Base-by-base conservation (phyloP, 768 basidiomycete species). In the Amanita fuliginea region DNA sequence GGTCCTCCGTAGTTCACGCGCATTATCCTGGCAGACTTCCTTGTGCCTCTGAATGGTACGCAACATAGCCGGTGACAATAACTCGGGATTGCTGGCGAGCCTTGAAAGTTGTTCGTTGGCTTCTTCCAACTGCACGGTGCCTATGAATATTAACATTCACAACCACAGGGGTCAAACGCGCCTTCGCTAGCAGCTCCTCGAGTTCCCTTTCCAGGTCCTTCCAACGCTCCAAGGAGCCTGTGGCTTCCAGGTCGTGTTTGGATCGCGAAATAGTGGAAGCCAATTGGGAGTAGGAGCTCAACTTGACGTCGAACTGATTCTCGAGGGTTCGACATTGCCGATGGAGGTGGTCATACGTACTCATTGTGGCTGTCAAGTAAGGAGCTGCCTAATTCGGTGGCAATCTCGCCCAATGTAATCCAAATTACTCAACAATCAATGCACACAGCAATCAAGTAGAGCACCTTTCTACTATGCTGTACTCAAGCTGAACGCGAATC, bases 271-370 rank as follows among this genome's bases (percentile, higher is more conserved):
- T 73, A 26, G 72, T 73, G 3, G 85, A 77, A 6, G 87, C 91
- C 36, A 96, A 72, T 57, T 90, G 87, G 16, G 90, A 80, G 66
- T 98, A 98, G 8, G 89, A 74, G 0, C 90, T 90, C 26, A 99
- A 74, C 63, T 96, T 95, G 28, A 86, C 70, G 61, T 96, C 91
- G 54, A 98, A 86, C 19, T 91, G 75, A 41, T 91, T 90, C 62
- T 98, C 95, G 22, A 97, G 80, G 4, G 93, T 93, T 58, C 94
- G 76, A 67, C 90, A 90, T 65, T 95, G 92, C 47, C 92, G 72
- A 59, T 96, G 87, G 28, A 97, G 74, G 49, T 84, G 78, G 57
- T 98, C 95, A 69, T 93, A 94, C 56, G 71, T 80, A 51, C 83
- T 73, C 86, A 88, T 90, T 3, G 63, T 67, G 13, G 42, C 14